phyloP scores from a whole-genome alignment of 2,329 filamentous ascomycete genomes.

The Fonsecaea monophora region DNA sequence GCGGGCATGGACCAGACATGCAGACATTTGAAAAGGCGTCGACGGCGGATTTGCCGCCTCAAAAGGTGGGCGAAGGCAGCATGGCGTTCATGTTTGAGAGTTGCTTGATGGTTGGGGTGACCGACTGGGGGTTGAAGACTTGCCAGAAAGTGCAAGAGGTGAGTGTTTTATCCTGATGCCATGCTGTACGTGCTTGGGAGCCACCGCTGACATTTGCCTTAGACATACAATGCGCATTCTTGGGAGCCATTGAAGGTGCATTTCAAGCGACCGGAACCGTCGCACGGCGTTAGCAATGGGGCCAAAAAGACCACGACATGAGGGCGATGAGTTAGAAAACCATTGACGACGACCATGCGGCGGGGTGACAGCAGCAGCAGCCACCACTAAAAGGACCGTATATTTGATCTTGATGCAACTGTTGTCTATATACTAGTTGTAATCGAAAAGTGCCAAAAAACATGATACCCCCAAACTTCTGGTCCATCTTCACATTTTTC shows the following conservation, averaged over 20 bases:
- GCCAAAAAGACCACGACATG: not conserved
- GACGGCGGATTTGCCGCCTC: conserved; percentile 60
- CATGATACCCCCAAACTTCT: conserved; percentile 1
- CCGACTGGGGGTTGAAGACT: conserved; percentile 73
- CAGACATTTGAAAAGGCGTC: conserved; percentile 63
- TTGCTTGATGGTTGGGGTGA: conserved; percentile 72
- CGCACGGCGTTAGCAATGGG: conserved; percentile 42
- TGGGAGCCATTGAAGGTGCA: conserved; percentile 74
- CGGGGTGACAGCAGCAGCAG: not conserved
- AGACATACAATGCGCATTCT: conserved; percentile 77
- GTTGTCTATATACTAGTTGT: not conserved
- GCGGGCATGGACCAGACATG: conserved; percentile 68
- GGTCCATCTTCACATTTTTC: too few relatives aligned
- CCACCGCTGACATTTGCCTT: conserved; percentile 22
- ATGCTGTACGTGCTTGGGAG: not conserved
- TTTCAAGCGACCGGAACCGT: conserved; percentile 62
- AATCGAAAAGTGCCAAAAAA: not conserved
- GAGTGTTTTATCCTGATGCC: conserved; percentile 15
- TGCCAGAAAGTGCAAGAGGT: conserved; percentile 72
- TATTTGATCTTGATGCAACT: not conserved
- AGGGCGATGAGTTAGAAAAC: not conserved
- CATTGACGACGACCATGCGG: not conserved
- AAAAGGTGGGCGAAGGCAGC: conserved; percentile 65
- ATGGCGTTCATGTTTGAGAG: conserved; percentile 72
- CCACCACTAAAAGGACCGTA: not conserved